These are phyloP conservation scores for Eutrema yunnanense DNA, from an alignment of 345 rosid species.

Conservation along the genomic window DNA sequence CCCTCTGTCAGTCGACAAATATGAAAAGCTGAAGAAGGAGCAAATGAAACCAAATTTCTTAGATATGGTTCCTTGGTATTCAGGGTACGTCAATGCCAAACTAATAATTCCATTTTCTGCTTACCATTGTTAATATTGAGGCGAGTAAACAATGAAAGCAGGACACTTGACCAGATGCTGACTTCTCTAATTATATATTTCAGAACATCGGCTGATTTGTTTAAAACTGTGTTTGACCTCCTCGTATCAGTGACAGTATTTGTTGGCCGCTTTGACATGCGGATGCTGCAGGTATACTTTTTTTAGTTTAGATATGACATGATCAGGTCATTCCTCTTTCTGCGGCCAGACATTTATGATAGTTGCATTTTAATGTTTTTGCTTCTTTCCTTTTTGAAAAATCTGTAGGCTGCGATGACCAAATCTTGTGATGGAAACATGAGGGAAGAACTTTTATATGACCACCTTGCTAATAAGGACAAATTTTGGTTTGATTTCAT, in stretches of 20 bases:
- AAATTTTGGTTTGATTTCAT: constrained; percentile 98
- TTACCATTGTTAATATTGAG: not conserved
- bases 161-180: not conserved
- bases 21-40: constrained; percentile 68
- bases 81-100: constrained; percentile 59
- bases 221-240: constrained; percentile 96
- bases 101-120: not conserved
- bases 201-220: constrained; percentile 99
- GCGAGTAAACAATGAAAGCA: not conserved
- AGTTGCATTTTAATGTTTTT: not conserved
- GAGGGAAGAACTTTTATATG: constrained; percentile 58
- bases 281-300: constrained; percentile 89
- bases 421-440: constrained; percentile 44
- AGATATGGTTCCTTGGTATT: constrained; percentile 99
- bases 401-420: constrained; percentile 84
- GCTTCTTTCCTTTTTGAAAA: not conserved
- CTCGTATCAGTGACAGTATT: constrained; percentile 95
- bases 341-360: not conserved
- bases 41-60: constrained; percentile 92
- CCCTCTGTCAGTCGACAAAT: constrained; percentile 73
- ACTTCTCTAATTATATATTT: constrained; percentile 31
- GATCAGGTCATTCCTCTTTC: not conserved
- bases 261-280: constrained; percentile 99
- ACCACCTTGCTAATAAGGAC: constrained; percentile 68
- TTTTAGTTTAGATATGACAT: not conserved